These are phyloP conservation scores for Clarireedia hainanense DNA, from an alignment of 2,329 filamentous ascomycete genomes.

Conservation along the genomic window DNA sequence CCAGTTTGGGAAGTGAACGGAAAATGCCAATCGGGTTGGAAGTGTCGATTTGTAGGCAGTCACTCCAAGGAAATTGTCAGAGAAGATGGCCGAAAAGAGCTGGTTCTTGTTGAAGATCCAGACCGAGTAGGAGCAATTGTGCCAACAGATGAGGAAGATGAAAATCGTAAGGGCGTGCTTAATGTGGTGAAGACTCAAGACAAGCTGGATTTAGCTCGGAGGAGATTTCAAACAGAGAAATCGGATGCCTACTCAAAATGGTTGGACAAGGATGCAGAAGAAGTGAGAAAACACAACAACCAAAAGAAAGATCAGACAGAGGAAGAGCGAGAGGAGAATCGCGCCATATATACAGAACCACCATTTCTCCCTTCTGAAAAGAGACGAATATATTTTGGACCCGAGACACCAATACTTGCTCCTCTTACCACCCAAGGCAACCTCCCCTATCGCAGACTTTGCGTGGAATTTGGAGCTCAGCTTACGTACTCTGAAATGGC, in stretches of 20 bases:
- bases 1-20: slow-evolving; percentile 73
- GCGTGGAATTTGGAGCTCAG: slow-evolving; percentile 80
- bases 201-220: slow-evolving; percentile 70
- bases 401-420: slow-evolving; percentile 87
- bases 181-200: slow-evolving; percentile 64
- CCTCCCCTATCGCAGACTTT: slow-evolving; percentile 85
- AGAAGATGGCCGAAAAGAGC: slow-evolving; percentile 74
- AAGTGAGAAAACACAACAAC: slow-evolving; percentile 41
- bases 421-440: slow-evolving; percentile 96
- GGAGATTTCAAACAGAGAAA: slow-evolving; percentile 60
- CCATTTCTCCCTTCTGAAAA: slow-evolving; percentile 91
- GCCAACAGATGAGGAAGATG: slow-evolving; percentile 30
- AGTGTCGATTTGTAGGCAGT: slow-evolving; percentile 81
- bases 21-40: slow-evolving; percentile 80
- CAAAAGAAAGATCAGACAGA: slow-evolving; percentile 32
- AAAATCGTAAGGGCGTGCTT: slow-evolving; percentile 54
- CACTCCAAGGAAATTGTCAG: slow-evolving; percentile 76
- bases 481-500: slow-evolving; percentile 99
- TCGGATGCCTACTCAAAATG: slow-evolving; percentile 71
- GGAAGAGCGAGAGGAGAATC: slow-evolving; percentile 55
- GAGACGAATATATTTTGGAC: slow-evolving; percentile 84
- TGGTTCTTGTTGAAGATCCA: slow-evolving; percentile 54
- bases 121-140: slow-evolving; percentile 21
- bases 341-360: slow-evolving; percentile 76
- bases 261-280: slow-evolving; percentile 58